These are phyloP conservation scores for Thalassiosira hispida DNA, from an alignment of 352 stramenopile species.

Conservation along the genomic window DNA sequence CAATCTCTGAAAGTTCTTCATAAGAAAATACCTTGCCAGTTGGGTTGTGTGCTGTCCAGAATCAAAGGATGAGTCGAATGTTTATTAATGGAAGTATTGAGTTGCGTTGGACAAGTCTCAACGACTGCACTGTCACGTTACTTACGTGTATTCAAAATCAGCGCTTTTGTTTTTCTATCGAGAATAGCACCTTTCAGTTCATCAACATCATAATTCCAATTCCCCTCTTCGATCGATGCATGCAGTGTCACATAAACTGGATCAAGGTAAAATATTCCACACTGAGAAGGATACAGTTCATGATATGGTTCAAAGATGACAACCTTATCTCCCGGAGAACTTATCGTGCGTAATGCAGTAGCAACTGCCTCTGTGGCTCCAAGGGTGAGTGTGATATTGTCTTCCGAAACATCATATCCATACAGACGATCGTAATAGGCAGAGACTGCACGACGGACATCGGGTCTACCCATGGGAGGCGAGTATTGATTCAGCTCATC, in stretches of 20 bases:
- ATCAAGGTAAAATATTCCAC: constrained; percentile 80
- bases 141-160: constrained; percentile 75
- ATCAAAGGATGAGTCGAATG: too few relatives aligned
- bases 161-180: constrained; percentile 55
- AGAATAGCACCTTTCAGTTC: constrained; percentile 63
- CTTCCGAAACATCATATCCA: constrained; percentile 82
- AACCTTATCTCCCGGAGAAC: constrained; percentile 90
- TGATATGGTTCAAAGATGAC: constrained; percentile 93
- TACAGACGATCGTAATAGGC: constrained; percentile 88
- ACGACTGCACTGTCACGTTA: too few relatives aligned
- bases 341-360: constrained; percentile 88
- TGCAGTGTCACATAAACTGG: constrained; percentile 86
- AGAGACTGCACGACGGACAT: constrained; percentile 86
- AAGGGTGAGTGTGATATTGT: constrained; percentile 90
- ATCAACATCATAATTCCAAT: constrained; percentile 66
- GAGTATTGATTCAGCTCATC: constrained; percentile 90
- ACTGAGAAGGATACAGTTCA: constrained; percentile 90
- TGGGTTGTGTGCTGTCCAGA: constrained; percentile 72
- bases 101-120: too few relatives aligned
- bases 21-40: constrained; percentile 75
- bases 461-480: constrained; percentile 89
- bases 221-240: constrained; percentile 53
- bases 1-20: constrained; percentile 67
- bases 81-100: too few relatives aligned
- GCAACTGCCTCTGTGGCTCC: constrained; percentile 94